Conservation (phyloP, 495 filamentous ascomycete genomes). For the Lasiosphaeria hispida region DNA sequence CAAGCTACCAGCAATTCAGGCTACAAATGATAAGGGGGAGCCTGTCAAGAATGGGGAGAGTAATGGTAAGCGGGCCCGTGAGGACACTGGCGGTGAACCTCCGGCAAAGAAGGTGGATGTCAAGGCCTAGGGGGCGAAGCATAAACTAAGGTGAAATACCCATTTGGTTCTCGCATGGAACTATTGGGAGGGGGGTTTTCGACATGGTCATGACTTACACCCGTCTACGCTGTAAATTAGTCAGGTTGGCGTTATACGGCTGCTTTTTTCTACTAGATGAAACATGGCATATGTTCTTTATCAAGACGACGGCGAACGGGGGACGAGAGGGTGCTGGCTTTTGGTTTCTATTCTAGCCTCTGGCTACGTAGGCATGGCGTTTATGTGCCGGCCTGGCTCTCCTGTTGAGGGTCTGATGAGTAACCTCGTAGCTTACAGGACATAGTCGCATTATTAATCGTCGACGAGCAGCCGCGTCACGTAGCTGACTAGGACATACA, state of each 20-base stretch:
- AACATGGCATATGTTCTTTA: not conserved
- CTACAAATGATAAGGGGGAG: conserved; percentile 29
- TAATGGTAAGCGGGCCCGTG: conserved; percentile 45
- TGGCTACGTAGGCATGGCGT: no score
- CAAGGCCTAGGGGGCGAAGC: conserved; percentile 33
- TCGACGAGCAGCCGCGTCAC: no score
- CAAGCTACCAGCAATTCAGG: conserved; percentile 24
- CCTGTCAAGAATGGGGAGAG: conserved; percentile 34
- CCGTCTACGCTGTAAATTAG: not conserved
- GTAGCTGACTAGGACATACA: no score
- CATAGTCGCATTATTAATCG: no score
- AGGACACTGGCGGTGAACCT: conserved; percentile 37
- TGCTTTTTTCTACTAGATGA: not conserved
- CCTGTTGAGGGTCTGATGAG: no score
- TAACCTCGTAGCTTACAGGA: no score
- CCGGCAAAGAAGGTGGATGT: conserved; percentile 52
- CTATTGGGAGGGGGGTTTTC: conserved; percentile 9
- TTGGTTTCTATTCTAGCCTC: no score
- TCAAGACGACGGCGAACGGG: no score
- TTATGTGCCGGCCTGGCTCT: no score
- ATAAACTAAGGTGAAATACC: conserved; percentile 15
- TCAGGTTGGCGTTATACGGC: conserved; percentile 2
- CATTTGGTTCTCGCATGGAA: not conserved
- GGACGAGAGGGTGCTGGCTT: no score
- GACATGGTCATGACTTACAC: conserved; percentile 5